Percentiles rank a stretch among this genome's conserved stretches.
These are phyloP conservation scores for Daldinia sp. DNA, from an alignment of 2,329 filamentous ascomycete species.

Conservation along the genomic window DNA sequence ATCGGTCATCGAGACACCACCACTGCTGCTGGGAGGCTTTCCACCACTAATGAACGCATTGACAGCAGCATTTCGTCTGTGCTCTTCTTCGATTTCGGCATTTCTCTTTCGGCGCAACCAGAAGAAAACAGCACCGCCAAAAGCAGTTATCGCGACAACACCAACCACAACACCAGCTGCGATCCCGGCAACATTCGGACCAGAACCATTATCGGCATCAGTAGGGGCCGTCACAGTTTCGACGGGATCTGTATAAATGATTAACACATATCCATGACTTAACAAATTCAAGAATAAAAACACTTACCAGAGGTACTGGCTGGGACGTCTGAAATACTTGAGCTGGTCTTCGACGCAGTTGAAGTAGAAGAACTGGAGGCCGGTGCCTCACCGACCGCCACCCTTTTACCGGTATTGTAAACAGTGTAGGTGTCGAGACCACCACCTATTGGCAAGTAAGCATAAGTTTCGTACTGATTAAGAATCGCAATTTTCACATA, in stretches of 20 bases:
- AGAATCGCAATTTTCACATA: conserved; percentile 52
- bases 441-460: conserved; percentile 47
- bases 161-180: conserved; percentile 89
- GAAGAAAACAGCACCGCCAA: conserved; percentile 75
- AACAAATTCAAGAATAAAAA: background rate
- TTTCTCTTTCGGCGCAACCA: conserved; percentile 79
- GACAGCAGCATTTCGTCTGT: conserved; percentile 80
- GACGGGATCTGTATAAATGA: conserved; percentile 11
- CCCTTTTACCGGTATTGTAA: conserved; percentile 59
- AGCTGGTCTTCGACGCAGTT: conserved; percentile 30
- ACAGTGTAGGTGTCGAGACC: conserved; percentile 57
- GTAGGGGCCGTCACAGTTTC: conserved; percentile 38
- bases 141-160: conserved; percentile 72
- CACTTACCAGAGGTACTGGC: conserved; percentile 34
- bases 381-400: conserved; percentile 50
- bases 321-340: conserved; percentile 13
- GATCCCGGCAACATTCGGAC: conserved; percentile 81
- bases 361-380: conserved; percentile 44
- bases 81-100: conserved; percentile 82
- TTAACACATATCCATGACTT: background rate
- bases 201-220: conserved; percentile 36
- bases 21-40: conserved; percentile 69
- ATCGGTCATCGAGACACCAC: conserved; percentile 77
- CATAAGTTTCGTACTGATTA: conserved; percentile 24
- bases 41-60: conserved; percentile 76